Evolutionary conservation across 2,329 filamentous ascomycete species (phyloP).

Genomic region (Dactylellina parvicollis): DNA sequence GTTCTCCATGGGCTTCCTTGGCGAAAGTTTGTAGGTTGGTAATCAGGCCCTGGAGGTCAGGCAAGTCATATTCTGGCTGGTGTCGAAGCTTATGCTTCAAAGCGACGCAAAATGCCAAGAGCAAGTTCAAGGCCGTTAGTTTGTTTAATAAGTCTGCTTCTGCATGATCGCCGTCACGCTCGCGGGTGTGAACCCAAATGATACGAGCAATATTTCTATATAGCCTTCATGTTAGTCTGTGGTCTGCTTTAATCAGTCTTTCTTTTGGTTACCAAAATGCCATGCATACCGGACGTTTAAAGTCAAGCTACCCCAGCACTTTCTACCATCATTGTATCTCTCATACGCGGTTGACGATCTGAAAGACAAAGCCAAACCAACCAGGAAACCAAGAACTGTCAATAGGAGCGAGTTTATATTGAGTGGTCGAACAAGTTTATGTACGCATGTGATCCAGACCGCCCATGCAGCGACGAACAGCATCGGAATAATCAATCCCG

Average conservation of each 20-base stretch:
- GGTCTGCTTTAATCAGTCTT: too few relatives aligned
- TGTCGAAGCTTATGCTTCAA: slow-evolving; percentile 86
- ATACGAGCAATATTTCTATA: slow-evolving; percentile 72
- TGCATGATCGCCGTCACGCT: slow-evolving; percentile 68
- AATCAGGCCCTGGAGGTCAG: slow-evolving; percentile 75
- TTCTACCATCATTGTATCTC: slow-evolving; percentile 73
- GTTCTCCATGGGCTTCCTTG: slow-evolving; percentile 67
- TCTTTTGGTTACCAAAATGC: background rate
- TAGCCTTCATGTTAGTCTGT: slow-evolving; percentile 55
- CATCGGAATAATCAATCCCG: slow-evolving; percentile 77
- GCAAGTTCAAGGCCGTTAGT: slow-evolving; percentile 77
- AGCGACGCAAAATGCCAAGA: slow-evolving; percentile 79
- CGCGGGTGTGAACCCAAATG: slow-evolving; percentile 81
- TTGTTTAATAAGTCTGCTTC: slow-evolving; percentile 77
- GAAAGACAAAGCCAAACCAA: slow-evolving; percentile 79
- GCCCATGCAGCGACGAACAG: slow-evolving; percentile 72
- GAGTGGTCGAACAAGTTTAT: slow-evolving; percentile 16
- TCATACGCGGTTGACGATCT: slow-evolving; percentile 81
- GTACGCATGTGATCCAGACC: slow-evolving; percentile 68
- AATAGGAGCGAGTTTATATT: slow-evolving; percentile 67
- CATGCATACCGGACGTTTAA: slow-evolving; percentile 21
- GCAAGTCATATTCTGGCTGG: slow-evolving; percentile 80
- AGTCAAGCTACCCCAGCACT: slow-evolving; percentile 60
- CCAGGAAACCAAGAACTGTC: slow-evolving; percentile 82
- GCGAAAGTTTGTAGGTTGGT: slow-evolving; percentile 80